phyloP scores from a whole-genome alignment of 2,329 filamentous ascomycete species.

The Aspergillus transmontanensis region DNA sequence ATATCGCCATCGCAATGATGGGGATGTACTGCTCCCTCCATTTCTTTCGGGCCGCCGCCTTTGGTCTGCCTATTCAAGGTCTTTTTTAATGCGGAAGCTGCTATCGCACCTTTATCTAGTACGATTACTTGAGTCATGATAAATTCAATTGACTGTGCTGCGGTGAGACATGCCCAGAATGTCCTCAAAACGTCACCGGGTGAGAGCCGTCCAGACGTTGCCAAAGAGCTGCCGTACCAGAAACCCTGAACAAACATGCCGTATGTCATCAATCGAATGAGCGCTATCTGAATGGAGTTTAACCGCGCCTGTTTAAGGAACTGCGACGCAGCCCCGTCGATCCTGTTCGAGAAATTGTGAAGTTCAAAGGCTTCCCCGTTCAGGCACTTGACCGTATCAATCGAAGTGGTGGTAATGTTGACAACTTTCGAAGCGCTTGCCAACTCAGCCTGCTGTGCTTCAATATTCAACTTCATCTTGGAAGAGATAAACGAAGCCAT shows the following conservation, averaged over 20 bases:
- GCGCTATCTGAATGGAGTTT: constrained; percentile 71
- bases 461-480: constrained; percentile 66
- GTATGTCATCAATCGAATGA: constrained; percentile 73
- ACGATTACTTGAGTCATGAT: constrained; percentile 77
- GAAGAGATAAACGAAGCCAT: constrained; percentile 63
- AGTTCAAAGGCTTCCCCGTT: constrained; percentile 73
- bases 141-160: constrained; percentile 73
- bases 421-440: constrained; percentile 71
- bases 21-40: constrained; percentile 35
- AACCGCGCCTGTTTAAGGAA: constrained; percentile 70
- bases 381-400: constrained; percentile 85
- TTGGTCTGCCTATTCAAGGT: constrained; percentile 40
- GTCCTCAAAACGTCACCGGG: constrained; percentile 75
- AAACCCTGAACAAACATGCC: constrained; percentile 86
- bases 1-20: constrained; percentile 66
- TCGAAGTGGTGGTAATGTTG: constrained; percentile 69
- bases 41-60: constrained; percentile 24
- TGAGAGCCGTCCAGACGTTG: constrained; percentile 59
- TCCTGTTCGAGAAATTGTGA: constrained; percentile 62
- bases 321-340: constrained; percentile 60
- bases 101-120: constrained; percentile 76
- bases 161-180: constrained; percentile 79
- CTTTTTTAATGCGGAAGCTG: constrained; percentile 64
- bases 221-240: constrained; percentile 78
- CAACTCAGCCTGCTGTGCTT: constrained; percentile 68